These are phyloP conservation scores for Plasmodium gallinaceum DNA, from an alignment of 169 alveolate genomes.

Conservation along the genomic window DNA sequence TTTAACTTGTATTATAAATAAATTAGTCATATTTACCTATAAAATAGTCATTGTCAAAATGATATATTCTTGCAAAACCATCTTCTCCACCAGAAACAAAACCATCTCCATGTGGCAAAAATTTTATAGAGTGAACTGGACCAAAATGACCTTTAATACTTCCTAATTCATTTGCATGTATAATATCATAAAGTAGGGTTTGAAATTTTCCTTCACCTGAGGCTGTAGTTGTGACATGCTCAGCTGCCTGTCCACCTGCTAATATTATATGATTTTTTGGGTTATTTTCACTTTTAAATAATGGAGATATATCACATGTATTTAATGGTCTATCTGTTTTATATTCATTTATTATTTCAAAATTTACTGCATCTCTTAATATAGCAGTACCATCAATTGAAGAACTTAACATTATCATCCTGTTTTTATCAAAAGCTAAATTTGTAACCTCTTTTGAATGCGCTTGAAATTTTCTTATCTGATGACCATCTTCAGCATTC, in stretches of 20 bases:
- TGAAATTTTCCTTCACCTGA: slow-evolving; percentile 96
- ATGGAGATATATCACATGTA: slow-evolving; percentile 92
- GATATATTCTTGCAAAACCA: slow-evolving; percentile 94
- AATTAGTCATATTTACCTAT: slow-evolving; percentile 82
- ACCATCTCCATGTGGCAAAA: slow-evolving; percentile 94
- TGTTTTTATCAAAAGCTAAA: slow-evolving; percentile 87
- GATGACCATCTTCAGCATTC: slow-evolving; percentile 86
- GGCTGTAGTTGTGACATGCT: slow-evolving; percentile 92
- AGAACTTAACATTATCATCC: slow-evolving; percentile 90
- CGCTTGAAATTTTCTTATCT: slow-evolving; percentile 84
- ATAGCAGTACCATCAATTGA: slow-evolving; percentile 92
- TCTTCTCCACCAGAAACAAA: slow-evolving; percentile 97
- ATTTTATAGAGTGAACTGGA: slow-evolving; percentile 94
- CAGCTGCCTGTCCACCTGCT: slow-evolving; percentile 94
- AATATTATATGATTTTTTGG: slow-evolving; percentile 88
- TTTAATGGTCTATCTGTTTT: slow-evolving; percentile 91
- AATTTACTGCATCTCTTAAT: slow-evolving; percentile 89
- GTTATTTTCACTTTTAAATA: slow-evolving; percentile 81
- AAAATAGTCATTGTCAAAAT: slow-evolving; percentile 93
- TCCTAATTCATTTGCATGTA: slow-evolving; percentile 94
- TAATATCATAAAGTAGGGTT: slow-evolving; percentile 91
- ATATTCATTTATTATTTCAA: slow-evolving; percentile 87
- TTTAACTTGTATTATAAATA: neutral
- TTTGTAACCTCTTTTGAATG: slow-evolving; percentile 90
- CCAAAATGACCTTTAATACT: slow-evolving; percentile 97